These are phyloP conservation scores for Cocos nucifera DNA, from an alignment of 176 grass and related monocot genomes.

Conservation along the genomic window DNA sequence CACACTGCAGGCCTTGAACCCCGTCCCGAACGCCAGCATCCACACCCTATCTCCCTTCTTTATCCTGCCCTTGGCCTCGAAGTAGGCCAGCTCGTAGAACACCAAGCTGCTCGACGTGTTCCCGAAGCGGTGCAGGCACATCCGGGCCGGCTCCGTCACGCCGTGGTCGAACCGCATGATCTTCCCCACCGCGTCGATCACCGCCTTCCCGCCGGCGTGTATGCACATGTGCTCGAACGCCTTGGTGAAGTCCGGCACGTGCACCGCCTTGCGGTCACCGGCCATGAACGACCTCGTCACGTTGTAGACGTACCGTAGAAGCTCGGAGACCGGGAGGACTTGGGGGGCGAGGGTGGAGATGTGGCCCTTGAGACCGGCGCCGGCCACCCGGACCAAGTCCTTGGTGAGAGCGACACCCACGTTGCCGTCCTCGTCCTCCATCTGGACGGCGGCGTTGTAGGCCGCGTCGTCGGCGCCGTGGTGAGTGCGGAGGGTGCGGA, in stretches of 20 bases:
- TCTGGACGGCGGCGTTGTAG: conserved; percentile 53
- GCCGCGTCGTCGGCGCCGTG: conserved; percentile 62
- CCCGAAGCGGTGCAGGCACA: conserved; percentile 66
- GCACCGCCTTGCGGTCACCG: conserved; percentile 22
- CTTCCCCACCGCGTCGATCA: conserved; percentile 66
- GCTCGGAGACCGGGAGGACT: conserved; percentile 48
- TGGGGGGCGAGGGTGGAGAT: conserved; percentile 41
- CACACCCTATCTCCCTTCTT: conserved; percentile 53
- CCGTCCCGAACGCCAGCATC: conserved; percentile 90
- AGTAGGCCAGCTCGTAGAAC: conserved; percentile 93
- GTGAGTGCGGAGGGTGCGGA: conserved; percentile 69
- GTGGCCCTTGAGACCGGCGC: conserved; percentile 45
- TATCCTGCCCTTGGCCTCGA: conserved; percentile 59
- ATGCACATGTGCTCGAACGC: conserved; percentile 95
- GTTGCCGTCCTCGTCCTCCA: conserved; percentile 67
- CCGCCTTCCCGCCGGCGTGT: conserved; percentile 77
- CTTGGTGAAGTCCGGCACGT: conserved; percentile 61
- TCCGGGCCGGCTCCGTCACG: conserved; percentile 60
- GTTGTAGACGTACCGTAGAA: conserved; percentile 41
- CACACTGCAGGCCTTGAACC: conserved; percentile 70
- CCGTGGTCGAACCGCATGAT: conserved; percentile 36
- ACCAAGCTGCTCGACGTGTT: conserved; percentile 93
- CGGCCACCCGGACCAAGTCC: conserved; percentile 67
- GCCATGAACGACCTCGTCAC: conserved; percentile 19
- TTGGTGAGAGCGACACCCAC: conserved; percentile 67